phyloP scores from a whole-genome alignment of 129 eudicot genomes.

The Heracleum sosnowskyi region DNA sequence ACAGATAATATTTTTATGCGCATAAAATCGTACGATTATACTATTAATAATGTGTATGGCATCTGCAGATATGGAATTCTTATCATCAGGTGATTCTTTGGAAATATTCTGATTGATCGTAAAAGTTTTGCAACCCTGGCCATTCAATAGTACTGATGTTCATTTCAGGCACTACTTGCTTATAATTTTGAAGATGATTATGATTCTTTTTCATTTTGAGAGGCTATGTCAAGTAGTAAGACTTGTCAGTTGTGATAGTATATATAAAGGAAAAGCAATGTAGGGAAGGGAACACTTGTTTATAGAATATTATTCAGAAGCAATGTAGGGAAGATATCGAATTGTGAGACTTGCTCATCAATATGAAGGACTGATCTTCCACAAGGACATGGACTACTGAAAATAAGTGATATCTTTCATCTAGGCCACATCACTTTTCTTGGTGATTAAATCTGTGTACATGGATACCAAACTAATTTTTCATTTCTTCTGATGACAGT shows the following conservation, averaged over 20 bases:
- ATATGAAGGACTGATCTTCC: background rate
- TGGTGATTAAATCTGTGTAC: no score
- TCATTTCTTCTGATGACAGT: background rate
- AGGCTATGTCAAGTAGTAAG: background rate
- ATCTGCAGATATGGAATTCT: background rate
- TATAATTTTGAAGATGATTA: background rate
- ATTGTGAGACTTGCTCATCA: background rate
- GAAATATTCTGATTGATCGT: background rate
- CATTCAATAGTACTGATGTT: background rate
- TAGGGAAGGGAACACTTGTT: conserved; percentile 3
- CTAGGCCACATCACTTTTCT: no score
- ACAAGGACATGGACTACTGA: background rate
- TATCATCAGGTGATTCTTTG: background rate
- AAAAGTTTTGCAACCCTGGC: background rate
- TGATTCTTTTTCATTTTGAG: conserved; percentile 8
- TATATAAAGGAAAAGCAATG: background rate
- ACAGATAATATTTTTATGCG: background rate
- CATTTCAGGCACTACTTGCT: conserved; percentile 2
- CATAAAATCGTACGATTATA: background rate
- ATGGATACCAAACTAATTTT: no score
- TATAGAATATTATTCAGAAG: background rate
- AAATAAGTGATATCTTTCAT: no score
- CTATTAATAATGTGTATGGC: background rate
- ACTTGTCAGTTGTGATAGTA: background rate
- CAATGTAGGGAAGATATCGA: no score